Evolutionary conservation across 148 eudicot species (phyloP), one percentile per base, ranked within the genome.

Genomic region (Rhododendron molle): DNA sequence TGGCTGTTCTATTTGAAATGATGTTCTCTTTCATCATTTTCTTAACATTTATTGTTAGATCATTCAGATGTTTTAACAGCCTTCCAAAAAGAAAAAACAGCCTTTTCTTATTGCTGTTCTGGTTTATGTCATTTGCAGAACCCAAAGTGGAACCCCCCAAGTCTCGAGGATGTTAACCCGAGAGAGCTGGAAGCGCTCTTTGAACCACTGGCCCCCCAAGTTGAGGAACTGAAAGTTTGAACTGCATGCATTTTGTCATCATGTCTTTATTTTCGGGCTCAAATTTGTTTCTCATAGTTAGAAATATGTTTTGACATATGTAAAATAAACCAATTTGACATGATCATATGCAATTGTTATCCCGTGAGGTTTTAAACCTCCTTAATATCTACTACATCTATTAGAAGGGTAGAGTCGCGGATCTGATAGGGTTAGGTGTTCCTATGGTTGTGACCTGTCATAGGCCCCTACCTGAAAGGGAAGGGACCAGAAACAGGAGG

Each of bases 141-240:
- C 83, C 98, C 99, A 8, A 95, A 93, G 82, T 97, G 98, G 99
- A 92, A 90, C 56, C 98, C 98, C 10, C 69, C 94, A 52, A 92
- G 91, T 81, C 47, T 94, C 52, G 92, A 94, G 76, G 94, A 94
- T 85, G 95, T 94, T 36, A 87, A 94, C 81, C 50, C 83, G 28
- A 89, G 85, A 74, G 95, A 97, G 83, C 88, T 96, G 65, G 99
- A 95, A 87, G 88, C 89, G 38, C 87, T 95, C 32, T 96, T 94
- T 69, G 92, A 91, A 87, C 93, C 93, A 65, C 73, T 95, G 54
- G 87, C 87, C 76, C 88, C 93, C 11, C 89, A 87, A 21, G 83
- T 71, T 50, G 93, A 87, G 84, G 99, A 95, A 85, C 88, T 95
- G 88, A 89, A 85, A 81, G 93, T 85, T 34, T 87, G 87, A 81